phyloP scores from a whole-genome alignment of 306 rosid species.

The Prunus persica region Prunus_persica_NCBIv2 NC_034014.1:2783001-2783500 shows the following conservation, averaged over 20 bases:
- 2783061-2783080: not conserved
- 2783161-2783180: slow-evolving; percentile 88
- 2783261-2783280: slow-evolving; percentile 41
- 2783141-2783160: slow-evolving; percentile 88
- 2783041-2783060: not conserved
- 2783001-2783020: not conserved
- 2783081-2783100: slow-evolving; percentile 6
- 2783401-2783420: not conserved
- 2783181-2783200: slow-evolving; percentile 55
- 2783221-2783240: slow-evolving; percentile 56
- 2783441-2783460: not conserved
- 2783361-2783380: not conserved
- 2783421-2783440: not conserved
- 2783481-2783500: not conserved
- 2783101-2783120: slow-evolving; percentile 92
- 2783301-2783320: slow-evolving; percentile 2
- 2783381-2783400: not conserved
- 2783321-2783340: not conserved
- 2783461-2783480: not conserved
- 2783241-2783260: slow-evolving; percentile 84
- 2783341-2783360: not conserved
- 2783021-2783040: not conserved
- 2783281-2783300: slow-evolving; percentile 11
- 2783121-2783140: slow-evolving; percentile 98
- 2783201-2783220: slow-evolving; percentile 86